phyloP scores from a whole-genome alignment of 2,329 filamentous ascomycete species.

The Plenodomus tracheiphilus region DNA sequence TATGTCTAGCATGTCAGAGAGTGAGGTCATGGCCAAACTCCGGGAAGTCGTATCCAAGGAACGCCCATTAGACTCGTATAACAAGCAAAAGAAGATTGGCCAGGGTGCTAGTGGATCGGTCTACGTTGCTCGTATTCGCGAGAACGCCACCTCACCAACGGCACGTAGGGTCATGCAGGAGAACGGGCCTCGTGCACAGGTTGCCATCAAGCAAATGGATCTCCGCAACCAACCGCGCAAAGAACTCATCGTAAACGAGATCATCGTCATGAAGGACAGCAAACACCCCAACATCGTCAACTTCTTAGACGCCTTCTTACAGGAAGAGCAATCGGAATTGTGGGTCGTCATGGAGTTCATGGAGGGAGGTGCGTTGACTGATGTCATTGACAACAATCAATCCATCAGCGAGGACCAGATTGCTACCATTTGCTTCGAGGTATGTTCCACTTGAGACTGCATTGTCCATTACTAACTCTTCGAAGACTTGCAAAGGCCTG shows the following conservation, averaged over 20 bases:
- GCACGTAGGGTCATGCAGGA: conserved; percentile 78
- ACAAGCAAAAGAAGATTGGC: conserved; percentile 99
- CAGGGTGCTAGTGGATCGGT: conserved; percentile 97
- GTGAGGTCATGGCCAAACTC: conserved; percentile 94
- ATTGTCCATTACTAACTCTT: conserved; percentile 30
- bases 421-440: conserved; percentile 94
- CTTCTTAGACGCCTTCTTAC: conserved; percentile 94
- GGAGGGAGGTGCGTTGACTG: conserved; percentile 95
- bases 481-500: conserved; percentile 88
- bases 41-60: conserved; percentile 95
- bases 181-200: conserved; percentile 81
- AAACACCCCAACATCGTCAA: conserved; percentile 99
- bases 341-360: conserved; percentile 99
- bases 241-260: conserved; percentile 98
- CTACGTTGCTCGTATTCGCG: conserved; percentile 94
- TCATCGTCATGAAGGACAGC: conserved; percentile 99
- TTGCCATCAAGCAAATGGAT: conserved; percentile 99
- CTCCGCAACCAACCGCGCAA: conserved; percentile 95
- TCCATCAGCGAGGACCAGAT: conserved; percentile 96
- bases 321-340: conserved; percentile 92
- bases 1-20: conserved; percentile 98
- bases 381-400: conserved; percentile 98
- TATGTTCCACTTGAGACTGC: conserved; percentile 50
- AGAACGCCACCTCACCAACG: conserved; percentile 77
- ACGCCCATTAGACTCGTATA: conserved; percentile 91